phyloP scores from a whole-genome alignment of 768 basidiomycete genomes.

The Tulasnella sp. region DNA sequence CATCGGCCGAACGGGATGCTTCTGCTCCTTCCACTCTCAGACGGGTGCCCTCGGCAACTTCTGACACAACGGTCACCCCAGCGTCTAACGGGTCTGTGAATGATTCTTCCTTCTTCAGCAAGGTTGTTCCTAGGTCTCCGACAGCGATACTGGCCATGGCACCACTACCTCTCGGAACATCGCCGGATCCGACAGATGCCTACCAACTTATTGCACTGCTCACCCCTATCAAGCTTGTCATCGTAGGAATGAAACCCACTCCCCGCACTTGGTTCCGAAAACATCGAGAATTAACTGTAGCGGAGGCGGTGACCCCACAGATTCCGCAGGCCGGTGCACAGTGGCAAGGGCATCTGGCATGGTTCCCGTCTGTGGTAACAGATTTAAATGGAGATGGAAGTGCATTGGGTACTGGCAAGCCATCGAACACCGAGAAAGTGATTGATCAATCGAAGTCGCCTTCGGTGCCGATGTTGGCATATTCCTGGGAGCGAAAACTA shows the following conservation, averaged over 20 bases:
- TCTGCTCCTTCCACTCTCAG: slow-evolving; percentile 15
- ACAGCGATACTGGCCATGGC: slow-evolving; percentile 66
- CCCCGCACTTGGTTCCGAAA: slow-evolving; percentile 88
- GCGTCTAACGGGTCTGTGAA: background rate
- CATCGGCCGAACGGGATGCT: slow-evolving; percentile 9
- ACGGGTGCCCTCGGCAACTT: background rate
- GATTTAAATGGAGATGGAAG: background rate
- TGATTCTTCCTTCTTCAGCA: background rate
- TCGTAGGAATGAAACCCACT: slow-evolving; percentile 84
- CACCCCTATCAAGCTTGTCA: slow-evolving; percentile 81
- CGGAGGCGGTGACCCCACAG: slow-evolving; percentile 26
- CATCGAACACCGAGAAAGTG: background rate
- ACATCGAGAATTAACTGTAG: slow-evolving; percentile 41
- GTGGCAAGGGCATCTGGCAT: slow-evolving; percentile 59
- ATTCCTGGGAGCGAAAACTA: slow-evolving; percentile 70
- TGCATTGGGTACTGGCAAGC: background rate
- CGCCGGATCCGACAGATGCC: slow-evolving; percentile 61
- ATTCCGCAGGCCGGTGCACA: slow-evolving; percentile 34
- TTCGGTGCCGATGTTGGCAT: slow-evolving; percentile 55
- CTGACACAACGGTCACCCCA: background rate
- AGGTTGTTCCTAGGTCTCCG: slow-evolving; percentile 32
- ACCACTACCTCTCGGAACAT: slow-evolving; percentile 70
- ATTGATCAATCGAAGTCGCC: background rate
- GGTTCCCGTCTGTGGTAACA: slow-evolving; percentile 58
- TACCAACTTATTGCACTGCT: slow-evolving; percentile 77